phyloP scores from a whole-genome alignment of 495 filamentous ascomycete genomes.

The Podospora sp. region DNA sequence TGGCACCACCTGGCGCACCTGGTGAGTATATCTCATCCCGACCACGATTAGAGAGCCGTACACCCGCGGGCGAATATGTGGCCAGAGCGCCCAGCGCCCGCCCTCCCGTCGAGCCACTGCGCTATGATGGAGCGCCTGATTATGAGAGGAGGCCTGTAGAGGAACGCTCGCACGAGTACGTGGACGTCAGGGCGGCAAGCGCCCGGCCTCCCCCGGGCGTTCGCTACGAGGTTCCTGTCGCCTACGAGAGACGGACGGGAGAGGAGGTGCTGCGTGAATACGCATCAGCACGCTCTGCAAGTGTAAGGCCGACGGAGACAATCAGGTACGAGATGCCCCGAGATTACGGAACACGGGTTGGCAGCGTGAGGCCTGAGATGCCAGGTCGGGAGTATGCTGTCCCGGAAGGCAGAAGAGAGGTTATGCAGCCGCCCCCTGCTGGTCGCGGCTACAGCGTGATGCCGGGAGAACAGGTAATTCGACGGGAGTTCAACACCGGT shows the following conservation, averaged over 20 bases:
- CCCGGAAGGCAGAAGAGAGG: slow-evolving; percentile 44
- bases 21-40: slow-evolving; percentile 49
- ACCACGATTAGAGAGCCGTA: slow-evolving; percentile 35
- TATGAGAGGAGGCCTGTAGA: slow-evolving; percentile 39
- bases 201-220: slow-evolving; percentile 50
- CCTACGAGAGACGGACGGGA: slow-evolving; percentile 52
- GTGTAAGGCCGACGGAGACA: slow-evolving; percentile 30
- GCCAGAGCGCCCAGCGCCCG: slow-evolving; percentile 61
- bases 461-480: slow-evolving; percentile 36
- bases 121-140: slow-evolving; percentile 21
- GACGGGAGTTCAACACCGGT: slow-evolving; percentile 36
- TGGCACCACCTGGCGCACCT: slow-evolving; percentile 34
- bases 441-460: slow-evolving; percentile 49
- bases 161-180: slow-evolving; percentile 51
- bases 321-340: slow-evolving; percentile 29
- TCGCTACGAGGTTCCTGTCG: slow-evolving; percentile 53
- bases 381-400: slow-evolving; percentile 46
- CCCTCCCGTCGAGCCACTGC: slow-evolving; percentile 36
- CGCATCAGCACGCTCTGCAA: slow-evolving; percentile 30
- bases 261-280: slow-evolving; percentile 41
- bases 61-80: slow-evolving; percentile 52
- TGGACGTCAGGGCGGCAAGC: slow-evolving; percentile 54
- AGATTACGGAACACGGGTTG: slow-evolving; percentile 32
- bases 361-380: slow-evolving; percentile 47
- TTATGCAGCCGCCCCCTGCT: slow-evolving; percentile 31